These are phyloP conservation scores for Breynia disticha DNA, from an alignment of 441 rosid genomes.

Conservation along the genomic window DNA sequence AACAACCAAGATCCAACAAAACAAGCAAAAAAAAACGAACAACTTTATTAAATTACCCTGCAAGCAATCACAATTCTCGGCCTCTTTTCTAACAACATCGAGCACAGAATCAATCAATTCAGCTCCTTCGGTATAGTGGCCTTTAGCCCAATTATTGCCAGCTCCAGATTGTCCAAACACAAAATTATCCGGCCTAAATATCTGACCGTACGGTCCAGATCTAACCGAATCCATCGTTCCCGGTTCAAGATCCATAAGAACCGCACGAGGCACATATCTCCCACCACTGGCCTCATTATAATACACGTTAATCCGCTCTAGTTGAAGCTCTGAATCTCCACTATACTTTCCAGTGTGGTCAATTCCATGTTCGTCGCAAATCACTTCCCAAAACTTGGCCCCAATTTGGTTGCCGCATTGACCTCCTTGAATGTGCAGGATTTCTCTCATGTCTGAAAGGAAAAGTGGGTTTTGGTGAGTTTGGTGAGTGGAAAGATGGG, in stretches of 20 bases:
- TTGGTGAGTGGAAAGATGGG: background rate
- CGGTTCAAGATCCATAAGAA: conserved; percentile 47
- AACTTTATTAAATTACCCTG: conserved; percentile 22
- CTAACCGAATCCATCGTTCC: conserved; percentile 44
- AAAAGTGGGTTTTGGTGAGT: background rate
- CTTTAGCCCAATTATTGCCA: conserved; percentile 45
- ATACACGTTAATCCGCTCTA: conserved; percentile 40
- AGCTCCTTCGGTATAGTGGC: conserved; percentile 44
- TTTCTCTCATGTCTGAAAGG: conserved; percentile 23
- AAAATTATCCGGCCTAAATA: conserved; percentile 39
- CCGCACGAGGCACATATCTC: conserved; percentile 41
- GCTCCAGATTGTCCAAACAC: conserved; percentile 43
- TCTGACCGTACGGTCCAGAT: conserved; percentile 44
- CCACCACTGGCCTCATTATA: conserved; percentile 45
- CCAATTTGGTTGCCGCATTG: conserved; percentile 49
- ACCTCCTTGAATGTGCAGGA: conserved; percentile 40
- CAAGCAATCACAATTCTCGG: conserved; percentile 43
- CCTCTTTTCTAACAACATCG: conserved; percentile 42
- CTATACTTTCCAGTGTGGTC: conserved; percentile 30
- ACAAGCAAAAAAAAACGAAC: background rate
- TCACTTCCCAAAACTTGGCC: conserved; percentile 44
- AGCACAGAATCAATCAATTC: conserved; percentile 43
- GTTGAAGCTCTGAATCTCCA: conserved; percentile 38
- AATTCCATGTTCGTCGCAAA: conserved; percentile 46
- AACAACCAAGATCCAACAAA: background rate